Conservation (phyloP, 768 basidiomycete species). For the Leucocoprinus birnbaumii region DNA sequence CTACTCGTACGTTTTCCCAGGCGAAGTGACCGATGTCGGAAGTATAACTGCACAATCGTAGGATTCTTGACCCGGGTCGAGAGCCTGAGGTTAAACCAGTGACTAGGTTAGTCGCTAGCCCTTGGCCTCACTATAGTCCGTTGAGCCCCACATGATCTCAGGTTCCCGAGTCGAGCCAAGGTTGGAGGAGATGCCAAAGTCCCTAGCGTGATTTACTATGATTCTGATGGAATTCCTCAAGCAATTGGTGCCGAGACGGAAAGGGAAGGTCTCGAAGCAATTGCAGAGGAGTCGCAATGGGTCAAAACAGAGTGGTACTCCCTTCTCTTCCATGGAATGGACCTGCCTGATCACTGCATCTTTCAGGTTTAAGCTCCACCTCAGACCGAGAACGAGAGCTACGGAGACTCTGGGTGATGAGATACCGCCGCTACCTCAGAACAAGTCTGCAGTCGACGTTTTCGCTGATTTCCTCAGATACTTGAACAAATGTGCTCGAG, state of each 20-base stretch:
- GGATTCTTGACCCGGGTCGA: slow-evolving; percentile 31
- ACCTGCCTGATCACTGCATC: not conserved
- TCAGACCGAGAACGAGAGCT: slow-evolving; percentile 23
- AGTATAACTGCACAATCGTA: slow-evolving; percentile 4
- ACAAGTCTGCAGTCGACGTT: slow-evolving; percentile 36
- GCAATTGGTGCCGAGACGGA: slow-evolving; percentile 12
- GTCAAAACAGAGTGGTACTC: slow-evolving; percentile 12
- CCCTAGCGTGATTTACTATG: slow-evolving; percentile 34
- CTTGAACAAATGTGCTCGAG: slow-evolving; percentile 37
- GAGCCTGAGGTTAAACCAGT: slow-evolving; percentile 35
- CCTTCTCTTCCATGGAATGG: not conserved
- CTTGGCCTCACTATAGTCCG: not conserved
- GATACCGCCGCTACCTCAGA: slow-evolving; percentile 37
- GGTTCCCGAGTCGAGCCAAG: slow-evolving; percentile 22
- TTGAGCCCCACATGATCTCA: not conserved
- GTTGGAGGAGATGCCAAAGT: slow-evolving; percentile 29
- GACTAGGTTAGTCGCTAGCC: slow-evolving; percentile 28
- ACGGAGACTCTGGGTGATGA: slow-evolving; percentile 6
- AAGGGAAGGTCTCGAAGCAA: slow-evolving; percentile 9
- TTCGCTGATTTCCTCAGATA: slow-evolving; percentile 49
- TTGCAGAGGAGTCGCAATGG: slow-evolving; percentile 12
- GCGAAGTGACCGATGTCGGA: not conserved
- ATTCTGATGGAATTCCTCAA: slow-evolving; percentile 6
- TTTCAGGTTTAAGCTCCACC: slow-evolving; percentile 26
- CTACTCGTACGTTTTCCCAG: slow-evolving; percentile 24